These are phyloP conservation scores for Tephrocybe sp. DNA, from an alignment of 768 basidiomycete species.

Conservation along the genomic window DNA sequence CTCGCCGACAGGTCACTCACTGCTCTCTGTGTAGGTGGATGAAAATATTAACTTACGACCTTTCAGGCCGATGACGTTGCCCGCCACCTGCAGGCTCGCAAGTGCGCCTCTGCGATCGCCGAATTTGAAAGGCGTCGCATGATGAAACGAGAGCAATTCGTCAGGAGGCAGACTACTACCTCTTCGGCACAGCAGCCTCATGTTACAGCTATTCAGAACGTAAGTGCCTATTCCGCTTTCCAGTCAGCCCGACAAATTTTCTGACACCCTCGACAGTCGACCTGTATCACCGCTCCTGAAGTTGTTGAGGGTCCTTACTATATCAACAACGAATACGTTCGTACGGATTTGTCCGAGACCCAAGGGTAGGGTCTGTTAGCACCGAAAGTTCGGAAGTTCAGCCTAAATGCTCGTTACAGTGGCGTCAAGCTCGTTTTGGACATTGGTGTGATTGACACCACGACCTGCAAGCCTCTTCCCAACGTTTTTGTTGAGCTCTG, in stretches of 20 bases:
- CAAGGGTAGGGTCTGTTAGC: constrained; percentile 18
- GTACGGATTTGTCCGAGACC: constrained; percentile 24
- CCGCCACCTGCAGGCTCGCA: constrained; percentile 4
- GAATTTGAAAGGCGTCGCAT: constrained; percentile 5
- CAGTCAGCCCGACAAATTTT: not conserved
- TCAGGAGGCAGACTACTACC: constrained; percentile 10
- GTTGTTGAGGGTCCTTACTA: constrained; percentile 21
- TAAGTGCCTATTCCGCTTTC: not conserved
- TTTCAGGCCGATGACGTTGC: not conserved
- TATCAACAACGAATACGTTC: constrained; percentile 25
- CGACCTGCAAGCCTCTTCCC: constrained; percentile 32
- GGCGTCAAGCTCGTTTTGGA: constrained; percentile 34
- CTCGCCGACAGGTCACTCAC: no score
- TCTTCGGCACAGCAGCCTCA: constrained; percentile 6
- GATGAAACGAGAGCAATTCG: not conserved
- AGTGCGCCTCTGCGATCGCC: constrained; percentile 5
- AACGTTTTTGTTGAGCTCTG: constrained; percentile 37
- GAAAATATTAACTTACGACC: not conserved
- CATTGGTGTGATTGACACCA: constrained; percentile 34
- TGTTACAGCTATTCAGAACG: constrained; percentile 8
- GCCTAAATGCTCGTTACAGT: constrained; percentile 11
- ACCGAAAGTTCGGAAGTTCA: not conserved
- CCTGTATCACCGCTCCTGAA: constrained; percentile 8
- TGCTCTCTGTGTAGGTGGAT: not conserved
- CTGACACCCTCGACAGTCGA: not conserved